phyloP scores from a whole-genome alignment of 306 rosid species.

The Prunus mira region DNA sequence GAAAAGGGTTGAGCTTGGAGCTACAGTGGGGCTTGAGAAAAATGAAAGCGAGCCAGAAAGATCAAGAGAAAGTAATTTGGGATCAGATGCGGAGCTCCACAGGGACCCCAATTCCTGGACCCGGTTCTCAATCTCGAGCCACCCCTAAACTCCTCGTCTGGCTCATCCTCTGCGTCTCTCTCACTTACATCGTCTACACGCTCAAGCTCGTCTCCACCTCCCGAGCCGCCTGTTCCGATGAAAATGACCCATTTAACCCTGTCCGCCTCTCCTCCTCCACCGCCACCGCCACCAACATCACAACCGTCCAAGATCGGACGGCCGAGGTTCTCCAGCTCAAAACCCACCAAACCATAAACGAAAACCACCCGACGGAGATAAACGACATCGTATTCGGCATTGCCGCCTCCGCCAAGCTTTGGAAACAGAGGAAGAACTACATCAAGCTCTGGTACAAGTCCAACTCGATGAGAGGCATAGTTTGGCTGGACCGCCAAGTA shows the following conservation, averaged over 20 bases:
- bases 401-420: constrained; percentile 85
- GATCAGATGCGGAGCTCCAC: constrained; percentile 54
- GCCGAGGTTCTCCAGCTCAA: constrained; percentile 10
- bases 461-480: constrained; percentile 65
- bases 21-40: constrained; percentile 1
- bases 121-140: constrained; percentile 31
- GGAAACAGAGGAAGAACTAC: constrained; percentile 77
- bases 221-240: constrained; percentile 47
- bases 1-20: not conserved
- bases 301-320: constrained; percentile 4
- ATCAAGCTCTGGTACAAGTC: constrained; percentile 84
- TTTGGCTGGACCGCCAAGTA: constrained; percentile 71
- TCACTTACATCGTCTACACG: constrained; percentile 67
- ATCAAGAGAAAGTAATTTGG: constrained; percentile 61
- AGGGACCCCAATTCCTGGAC: constrained; percentile 32
- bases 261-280: constrained; percentile 21
- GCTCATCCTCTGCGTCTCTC: constrained; percentile 65
- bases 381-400: constrained; percentile 81
- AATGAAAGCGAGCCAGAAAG: constrained; percentile 62
- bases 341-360: constrained; percentile 10
- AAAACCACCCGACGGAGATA: constrained; percentile 40
- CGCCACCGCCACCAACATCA: constrained; percentile 18
- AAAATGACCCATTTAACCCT: constrained; percentile 30
- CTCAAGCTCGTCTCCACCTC: constrained; percentile 63
- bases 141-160: constrained; percentile 57